Conservation (phyloP, 148 eudicot species). For the Vaccinium darrowii region DNA sequence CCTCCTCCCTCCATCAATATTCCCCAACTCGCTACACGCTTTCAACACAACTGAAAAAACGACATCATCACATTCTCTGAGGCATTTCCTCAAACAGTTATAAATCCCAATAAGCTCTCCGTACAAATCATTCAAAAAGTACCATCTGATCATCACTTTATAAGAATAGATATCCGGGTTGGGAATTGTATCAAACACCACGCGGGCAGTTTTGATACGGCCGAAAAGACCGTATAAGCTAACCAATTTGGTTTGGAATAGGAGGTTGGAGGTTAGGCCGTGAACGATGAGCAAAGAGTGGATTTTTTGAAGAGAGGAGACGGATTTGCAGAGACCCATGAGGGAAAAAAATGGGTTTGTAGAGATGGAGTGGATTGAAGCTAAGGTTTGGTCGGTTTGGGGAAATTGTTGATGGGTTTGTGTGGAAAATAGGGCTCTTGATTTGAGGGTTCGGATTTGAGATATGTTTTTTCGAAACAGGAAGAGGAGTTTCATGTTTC, state of each 20-base stretch:
- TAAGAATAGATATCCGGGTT: slow-evolving; percentile 53
- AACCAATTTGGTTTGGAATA: slow-evolving; percentile 51
- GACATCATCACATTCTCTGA: slow-evolving; percentile 50
- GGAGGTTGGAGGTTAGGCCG: slow-evolving; percentile 39
- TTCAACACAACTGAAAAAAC: slow-evolving; percentile 71
- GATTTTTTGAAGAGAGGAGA: slow-evolving; percentile 33
- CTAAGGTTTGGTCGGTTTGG: slow-evolving; percentile 17
- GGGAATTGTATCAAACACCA: slow-evolving; percentile 56
- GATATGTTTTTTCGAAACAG: slow-evolving; percentile 6
- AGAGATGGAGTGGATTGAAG: slow-evolving; percentile 32
- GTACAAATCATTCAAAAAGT: slow-evolving; percentile 56
- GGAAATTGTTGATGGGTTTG: slow-evolving; percentile 20
- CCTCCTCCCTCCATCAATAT: slow-evolving; percentile 54
- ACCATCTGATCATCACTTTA: slow-evolving; percentile 86
- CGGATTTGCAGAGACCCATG: slow-evolving; percentile 48
- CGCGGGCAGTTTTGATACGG: slow-evolving; percentile 39
- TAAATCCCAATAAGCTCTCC: slow-evolving; percentile 49
- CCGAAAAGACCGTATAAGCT: slow-evolving; percentile 60
- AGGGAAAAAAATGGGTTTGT: slow-evolving; percentile 50
- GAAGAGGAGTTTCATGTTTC: slow-evolving; percentile 22
- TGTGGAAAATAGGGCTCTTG: slow-evolving; percentile 22
- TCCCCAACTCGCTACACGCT: slow-evolving; percentile 61
- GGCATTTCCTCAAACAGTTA: slow-evolving; percentile 52
- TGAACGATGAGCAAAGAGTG: slow-evolving; percentile 63
- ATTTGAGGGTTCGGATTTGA: slow-evolving; percentile 5